Evolutionary conservation across 176 grass and related monocot genomes (phyloP), one percentile per base, ranked within the genome.

Genomic region (Oryza brachyantha): DNA sequence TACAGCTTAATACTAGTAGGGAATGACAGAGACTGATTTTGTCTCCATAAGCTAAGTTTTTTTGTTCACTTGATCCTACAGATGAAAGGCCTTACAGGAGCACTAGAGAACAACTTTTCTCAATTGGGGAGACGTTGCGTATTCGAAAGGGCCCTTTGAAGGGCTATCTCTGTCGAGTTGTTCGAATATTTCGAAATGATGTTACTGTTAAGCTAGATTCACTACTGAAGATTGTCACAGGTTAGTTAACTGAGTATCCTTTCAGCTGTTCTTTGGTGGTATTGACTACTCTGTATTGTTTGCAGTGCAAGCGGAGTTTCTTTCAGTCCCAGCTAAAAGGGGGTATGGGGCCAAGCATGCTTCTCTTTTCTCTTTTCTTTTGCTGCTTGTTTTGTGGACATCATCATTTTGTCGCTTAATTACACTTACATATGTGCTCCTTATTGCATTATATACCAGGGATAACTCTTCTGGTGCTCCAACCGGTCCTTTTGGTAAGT

Each of bases 151-250:
- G 96, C 64, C 92, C 88, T 71, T 72, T 99, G 77, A 99, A 99
- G 79, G 96, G 96, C n/a, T 99, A 99, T 74, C 96, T 99, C 29
- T 99, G 96, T 72, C 83, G 96, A 72, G 96, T 99, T 35, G 85
- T 95, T 76, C 70, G 78, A 39, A 93, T 99, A 68, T 99, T 85
- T 66, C 90, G 92, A 68, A 92, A 91, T 81, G 87, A 99, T 88
- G 78, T 99, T 34, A 95, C 92, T 66, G 96, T 99, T 59, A 99
- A 99, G 61, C 72, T 99, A 71, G 96, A 99, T 80, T 99, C 92
- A 80, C 78, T 95, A 60, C 88, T 94, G 27, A 99, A 99, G 67
- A 86, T 87, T 60, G 84, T 99, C 36, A 99, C 92, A 95, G 96
- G 96, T 98, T 93, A 43, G 91, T 97, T 79, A 36, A 57, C n/a